Percentiles rank a stretch among this genome's conserved stretches.
Conservation (phyloP, 495 filamentous ascomycete genomes). For the Terfezia boudieri region DNA sequence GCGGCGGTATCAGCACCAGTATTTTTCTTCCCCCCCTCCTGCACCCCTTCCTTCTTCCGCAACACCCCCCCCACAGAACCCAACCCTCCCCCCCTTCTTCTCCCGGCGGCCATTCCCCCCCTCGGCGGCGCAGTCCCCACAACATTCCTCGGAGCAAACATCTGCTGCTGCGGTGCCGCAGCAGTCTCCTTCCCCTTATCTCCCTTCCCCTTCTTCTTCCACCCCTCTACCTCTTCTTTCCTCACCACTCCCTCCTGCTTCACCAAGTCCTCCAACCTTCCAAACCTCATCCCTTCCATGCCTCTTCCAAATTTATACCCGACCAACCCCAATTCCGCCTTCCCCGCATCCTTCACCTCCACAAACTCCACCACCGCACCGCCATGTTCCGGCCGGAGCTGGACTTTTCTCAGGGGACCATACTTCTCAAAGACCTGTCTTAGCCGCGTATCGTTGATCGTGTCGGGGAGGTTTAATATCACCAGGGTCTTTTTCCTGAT, state of each 20-base stretch:
- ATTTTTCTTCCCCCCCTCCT: conserved; percentile 22
- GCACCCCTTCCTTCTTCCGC: conserved; percentile 31
- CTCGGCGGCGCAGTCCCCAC: conserved; percentile 1
- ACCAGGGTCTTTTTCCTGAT: conserved; percentile 35
- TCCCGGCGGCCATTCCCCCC: conserved; percentile 10
- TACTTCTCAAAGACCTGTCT: conserved; percentile 40
- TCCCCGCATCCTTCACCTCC: conserved; percentile 45
- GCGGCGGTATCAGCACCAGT: conserved; percentile 6
- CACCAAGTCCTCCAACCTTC: conserved; percentile 22
- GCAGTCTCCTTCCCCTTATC: conserved; percentile 24
- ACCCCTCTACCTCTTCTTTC: conserved; percentile 29
- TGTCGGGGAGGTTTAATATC: conserved; percentile 46
- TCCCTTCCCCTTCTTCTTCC: conserved; percentile 24
- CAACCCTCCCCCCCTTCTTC: conserved; percentile 22
- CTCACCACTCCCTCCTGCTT: conserved; percentile 25
- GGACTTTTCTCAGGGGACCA: conserved; percentile 38
- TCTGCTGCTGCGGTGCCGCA: conserved; percentile 26
- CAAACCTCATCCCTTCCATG: conserved; percentile 18
- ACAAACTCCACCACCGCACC: conserved; percentile 76
- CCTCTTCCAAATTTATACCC: conserved; percentile 45
- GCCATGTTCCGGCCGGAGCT: conserved; percentile 51
- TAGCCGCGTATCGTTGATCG: conserved; percentile 47
- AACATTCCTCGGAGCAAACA: conserved; percentile 4
- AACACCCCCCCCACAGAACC: conserved; percentile 26
- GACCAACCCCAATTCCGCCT: conserved; percentile 51